phyloP scores from a whole-genome alignment of 83 land plant species.

The Picea abies region DNA sequence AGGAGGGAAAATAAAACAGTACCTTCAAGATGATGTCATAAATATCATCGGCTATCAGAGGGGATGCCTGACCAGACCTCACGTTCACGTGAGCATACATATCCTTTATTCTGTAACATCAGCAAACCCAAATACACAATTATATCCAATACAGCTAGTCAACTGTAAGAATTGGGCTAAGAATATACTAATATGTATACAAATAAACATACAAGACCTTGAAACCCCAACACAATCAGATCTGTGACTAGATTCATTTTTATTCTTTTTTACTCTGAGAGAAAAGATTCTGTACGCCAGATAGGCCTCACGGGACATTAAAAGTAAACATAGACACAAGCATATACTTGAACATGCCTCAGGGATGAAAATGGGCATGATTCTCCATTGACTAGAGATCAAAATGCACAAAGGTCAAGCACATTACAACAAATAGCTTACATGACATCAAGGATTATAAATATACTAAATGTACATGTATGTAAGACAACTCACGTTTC shows the following conservation, averaged over 20 bases:
- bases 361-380: too few relatives aligned
- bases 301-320: too few relatives aligned
- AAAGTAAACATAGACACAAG: too few relatives aligned
- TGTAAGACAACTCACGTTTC: slow-evolving; percentile 67
- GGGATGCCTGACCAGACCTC: slow-evolving; percentile 73
- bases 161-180: background rate
- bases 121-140: background rate
- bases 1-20: background rate
- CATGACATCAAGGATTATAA: background rate
- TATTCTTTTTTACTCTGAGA: too few relatives aligned
- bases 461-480: background rate
- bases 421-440: background rate
- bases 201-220: background rate
- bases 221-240: too few relatives aligned
- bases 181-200: background rate
- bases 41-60: slow-evolving; percentile 91
- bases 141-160: background rate
- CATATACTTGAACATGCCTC: too few relatives aligned
- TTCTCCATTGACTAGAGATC: background rate
- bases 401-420: background rate
- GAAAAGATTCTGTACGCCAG: too few relatives aligned
- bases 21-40: slow-evolving; percentile 87
- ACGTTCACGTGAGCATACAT: slow-evolving; percentile 77
- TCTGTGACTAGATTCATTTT: too few relatives aligned
- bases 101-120: slow-evolving; percentile 66